These are phyloP conservation scores for Chloris gayana DNA, from an alignment of 176 grass and related monocot genomes.

Conservation along the genomic window DNA sequence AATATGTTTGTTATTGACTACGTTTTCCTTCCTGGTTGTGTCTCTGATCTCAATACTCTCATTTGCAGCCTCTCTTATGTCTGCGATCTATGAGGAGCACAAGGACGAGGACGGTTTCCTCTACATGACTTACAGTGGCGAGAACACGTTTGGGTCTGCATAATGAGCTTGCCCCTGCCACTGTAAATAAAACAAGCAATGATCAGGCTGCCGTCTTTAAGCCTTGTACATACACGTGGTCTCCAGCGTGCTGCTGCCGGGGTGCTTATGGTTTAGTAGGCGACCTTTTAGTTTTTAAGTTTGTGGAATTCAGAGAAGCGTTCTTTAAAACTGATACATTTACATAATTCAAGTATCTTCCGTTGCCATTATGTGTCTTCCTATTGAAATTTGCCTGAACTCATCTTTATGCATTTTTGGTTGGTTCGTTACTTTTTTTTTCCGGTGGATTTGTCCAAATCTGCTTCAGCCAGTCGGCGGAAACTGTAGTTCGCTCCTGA, in stretches of 20 bases:
- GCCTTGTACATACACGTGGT: not conserved
- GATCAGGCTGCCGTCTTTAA: not conserved
- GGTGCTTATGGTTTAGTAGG: not conserved
- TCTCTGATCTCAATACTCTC: not conserved
- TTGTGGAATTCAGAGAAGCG: not conserved
- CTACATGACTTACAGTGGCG: conserved; percentile 96
- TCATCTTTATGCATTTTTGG: too few relatives aligned
- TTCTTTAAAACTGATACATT: not conserved
- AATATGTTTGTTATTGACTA: not conserved
- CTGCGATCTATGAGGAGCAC: conserved; percentile 86
- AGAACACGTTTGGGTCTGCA: conserved; percentile 82
- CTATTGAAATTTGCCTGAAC: too few relatives aligned
- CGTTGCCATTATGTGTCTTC: too few relatives aligned
- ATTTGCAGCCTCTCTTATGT: conserved; percentile 79
- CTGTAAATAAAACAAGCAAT: conserved; percentile 52
- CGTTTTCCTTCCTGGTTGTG: not conserved
- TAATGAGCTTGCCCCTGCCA: conserved; percentile 17
- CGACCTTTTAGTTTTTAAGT: not conserved
- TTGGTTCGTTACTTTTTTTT: too few relatives aligned
- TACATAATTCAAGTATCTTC: not conserved
- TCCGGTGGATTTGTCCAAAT: too few relatives aligned
- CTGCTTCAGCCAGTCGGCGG: too few relatives aligned
- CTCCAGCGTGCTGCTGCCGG: not conserved
- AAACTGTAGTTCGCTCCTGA: not conserved
- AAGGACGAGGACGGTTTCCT: conserved; percentile 95